Evolutionary conservation across 2,329 filamentous ascomycete species (phyloP).

Genomic region (Chalara sp.): DNA sequence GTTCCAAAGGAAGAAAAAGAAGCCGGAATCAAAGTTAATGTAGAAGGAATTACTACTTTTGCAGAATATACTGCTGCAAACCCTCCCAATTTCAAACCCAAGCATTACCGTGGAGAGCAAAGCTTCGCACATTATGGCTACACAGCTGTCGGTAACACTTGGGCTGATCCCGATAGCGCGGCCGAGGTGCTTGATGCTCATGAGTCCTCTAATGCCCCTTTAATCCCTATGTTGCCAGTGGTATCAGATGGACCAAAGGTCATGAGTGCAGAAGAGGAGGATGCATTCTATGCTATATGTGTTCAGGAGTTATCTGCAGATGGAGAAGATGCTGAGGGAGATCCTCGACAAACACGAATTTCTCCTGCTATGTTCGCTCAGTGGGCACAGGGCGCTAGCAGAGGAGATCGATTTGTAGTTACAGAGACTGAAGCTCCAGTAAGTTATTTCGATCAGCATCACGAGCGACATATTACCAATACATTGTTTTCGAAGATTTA

Average conservation of each 20-base stretch:
- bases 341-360: conserved; percentile 30
- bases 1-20: too few species aligned
- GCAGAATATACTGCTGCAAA: background rate
- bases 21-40: too few species aligned
- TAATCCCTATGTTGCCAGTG: background rate
- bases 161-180: conserved; percentile 25
- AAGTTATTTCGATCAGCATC: conserved; percentile 4
- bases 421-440: conserved; percentile 10
- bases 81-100: background rate
- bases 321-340: conserved; percentile 35
- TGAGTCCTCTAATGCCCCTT: background rate
- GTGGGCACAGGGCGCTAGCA: conserved; percentile 28
- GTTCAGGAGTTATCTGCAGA: conserved; percentile 16
- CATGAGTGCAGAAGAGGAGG: conserved; percentile 13
- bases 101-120: background rate
- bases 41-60: too few species aligned
- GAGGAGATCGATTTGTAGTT: conserved; percentile 17
- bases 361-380: conserved; percentile 37
- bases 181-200: conserved; percentile 12
- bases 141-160: conserved; percentile 14
- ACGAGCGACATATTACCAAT: too few species aligned
- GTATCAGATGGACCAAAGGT: conserved; percentile 6
- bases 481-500: too few species aligned
- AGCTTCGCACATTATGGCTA: conserved; percentile 23
- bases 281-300: conserved; percentile 15